phyloP scores from a whole-genome alignment of 1,284 basidiomycete genomes.

The Moesziomyces sp. region DNA sequence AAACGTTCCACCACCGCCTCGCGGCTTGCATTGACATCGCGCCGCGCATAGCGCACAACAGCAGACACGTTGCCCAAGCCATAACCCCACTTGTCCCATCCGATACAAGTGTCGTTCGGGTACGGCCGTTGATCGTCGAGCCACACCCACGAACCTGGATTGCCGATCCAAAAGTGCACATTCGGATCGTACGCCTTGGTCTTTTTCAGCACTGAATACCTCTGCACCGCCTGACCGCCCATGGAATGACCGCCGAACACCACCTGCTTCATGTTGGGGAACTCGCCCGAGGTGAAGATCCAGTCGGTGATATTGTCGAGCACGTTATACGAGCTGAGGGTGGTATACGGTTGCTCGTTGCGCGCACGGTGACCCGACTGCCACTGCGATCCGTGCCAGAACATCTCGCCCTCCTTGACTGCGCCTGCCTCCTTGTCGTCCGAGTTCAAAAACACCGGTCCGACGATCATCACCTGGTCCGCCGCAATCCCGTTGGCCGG shows the following conservation, averaged over 20 bases:
- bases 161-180: slow-evolving; percentile 61
- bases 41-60: slow-evolving; percentile 46
- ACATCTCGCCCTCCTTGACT: slow-evolving; percentile 35
- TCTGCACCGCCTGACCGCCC: slow-evolving; percentile 57
- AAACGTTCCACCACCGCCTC: slow-evolving; percentile 50
- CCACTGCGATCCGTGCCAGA: slow-evolving; percentile 60
- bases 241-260: slow-evolving; percentile 64
- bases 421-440: slow-evolving; percentile 50
- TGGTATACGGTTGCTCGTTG: slow-evolving; percentile 30
- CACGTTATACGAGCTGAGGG: slow-evolving; percentile 50
- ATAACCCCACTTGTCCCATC: slow-evolving; percentile 54
- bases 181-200: slow-evolving; percentile 57
- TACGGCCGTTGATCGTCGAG: slow-evolving; percentile 46
- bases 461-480: slow-evolving; percentile 51
- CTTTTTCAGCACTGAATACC: slow-evolving; percentile 60
- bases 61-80: slow-evolving; percentile 46
- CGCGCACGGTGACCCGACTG: slow-evolving; percentile 53
- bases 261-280: slow-evolving; percentile 59
- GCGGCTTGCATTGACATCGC: slow-evolving; percentile 50
- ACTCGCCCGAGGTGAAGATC: slow-evolving; percentile 54
- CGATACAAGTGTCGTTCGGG: slow-evolving; percentile 21
- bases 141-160: slow-evolving; percentile 63
- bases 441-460: slow-evolving; percentile 53
- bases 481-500: slow-evolving; percentile 22
- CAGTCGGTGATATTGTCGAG: slow-evolving; percentile 57